Base-by-base conservation (phyloP, 208 protist species). In the Acanthamoeba royreba region DNA sequence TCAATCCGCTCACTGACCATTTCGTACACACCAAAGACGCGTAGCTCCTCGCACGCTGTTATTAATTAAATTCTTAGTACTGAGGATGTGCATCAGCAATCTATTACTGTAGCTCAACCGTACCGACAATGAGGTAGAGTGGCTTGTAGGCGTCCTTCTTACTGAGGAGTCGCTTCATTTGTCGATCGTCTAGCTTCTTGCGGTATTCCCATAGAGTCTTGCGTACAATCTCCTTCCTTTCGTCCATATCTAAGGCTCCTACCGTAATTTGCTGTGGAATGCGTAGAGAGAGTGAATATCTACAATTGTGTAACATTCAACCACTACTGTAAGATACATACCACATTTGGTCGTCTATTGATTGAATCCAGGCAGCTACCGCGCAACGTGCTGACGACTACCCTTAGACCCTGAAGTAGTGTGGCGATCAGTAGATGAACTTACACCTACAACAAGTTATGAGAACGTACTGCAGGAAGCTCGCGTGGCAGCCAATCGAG, bases 401-500 rank as follows among this genome's bases (percentile, higher is more conserved):
- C 28, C 11, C 61, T 7, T 17, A 94, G 40, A 43, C 61, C 7
- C 11, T 4, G 28, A 61, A 61, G 53, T 61, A 61, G 53, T 61
- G 53, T 61, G n/a, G n/a, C n/a, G 53, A n/a, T 61, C 22, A 61
- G n/a, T 19, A 61, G n/a, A 61, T 61, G 53, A 61, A 61, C 22
- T 61, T 19, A 61, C n/a, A 61, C 53, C 19, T 61, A 28, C n/a
- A n/a, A n/a, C n/a, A n/a, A n/a, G n/a, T n/a, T n/a, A n/a, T n/a
- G n/a, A n/a, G n/a, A n/a, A n/a, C 53, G 19, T 61, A 61, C 53
- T 61, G 19, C n/a, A 22, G 92, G 40, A 17, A 92, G 40, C 28
- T 35, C n/a, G 9, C 47, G 7, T 43, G 93, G 93, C 45, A 94
- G 40, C 93, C 93, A 94, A 42, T 94, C 93, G 9, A 94, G 61